These are phyloP conservation scores for Amylocystis lapponica DNA, from an alignment of 768 basidiomycete genomes.

Conservation along the genomic window DNA sequence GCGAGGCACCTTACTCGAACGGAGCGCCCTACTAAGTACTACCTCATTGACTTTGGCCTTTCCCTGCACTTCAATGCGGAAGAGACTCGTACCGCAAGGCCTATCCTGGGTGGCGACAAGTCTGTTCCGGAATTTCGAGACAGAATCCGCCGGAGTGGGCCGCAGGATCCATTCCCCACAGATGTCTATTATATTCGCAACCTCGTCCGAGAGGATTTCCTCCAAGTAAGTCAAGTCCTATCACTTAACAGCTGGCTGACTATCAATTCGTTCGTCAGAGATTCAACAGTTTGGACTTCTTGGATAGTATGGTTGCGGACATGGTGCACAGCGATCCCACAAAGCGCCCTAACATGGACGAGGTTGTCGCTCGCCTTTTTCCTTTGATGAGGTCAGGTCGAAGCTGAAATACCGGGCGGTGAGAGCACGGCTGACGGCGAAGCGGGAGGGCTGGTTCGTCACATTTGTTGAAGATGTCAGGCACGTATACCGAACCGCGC, in stretches of 20 bases:
- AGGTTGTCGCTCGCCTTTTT: slow-evolving; percentile 14
- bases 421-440: slow-evolving; percentile 6
- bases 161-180: slow-evolving; percentile 19
- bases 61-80: slow-evolving; percentile 21
- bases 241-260: too few species aligned
- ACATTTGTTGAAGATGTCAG: neutral
- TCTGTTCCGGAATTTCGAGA: slow-evolving; percentile 18
- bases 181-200: slow-evolving; percentile 17
- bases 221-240: neutral
- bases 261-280: neutral
- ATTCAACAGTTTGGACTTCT: slow-evolving; percentile 16
- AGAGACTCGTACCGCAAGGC: slow-evolving; percentile 13
- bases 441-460: slow-evolving; percentile 1
- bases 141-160: neutral
- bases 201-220: slow-evolving; percentile 6
- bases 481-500: slow-evolving; percentile 4
- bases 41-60: slow-evolving; percentile 21
- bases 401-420: slow-evolving; percentile 7
- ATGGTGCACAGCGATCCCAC: slow-evolving; percentile 23
- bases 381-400: slow-evolving; percentile 8
- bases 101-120: slow-evolving; percentile 13
- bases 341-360: slow-evolving; percentile 19
- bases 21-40: slow-evolving; percentile 20
- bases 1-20: slow-evolving; percentile 16
- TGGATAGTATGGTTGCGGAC: slow-evolving; percentile 17